Evolutionary conservation across 441 rosid species (phyloP).

Genomic region (Manihot esculenta): DNA sequence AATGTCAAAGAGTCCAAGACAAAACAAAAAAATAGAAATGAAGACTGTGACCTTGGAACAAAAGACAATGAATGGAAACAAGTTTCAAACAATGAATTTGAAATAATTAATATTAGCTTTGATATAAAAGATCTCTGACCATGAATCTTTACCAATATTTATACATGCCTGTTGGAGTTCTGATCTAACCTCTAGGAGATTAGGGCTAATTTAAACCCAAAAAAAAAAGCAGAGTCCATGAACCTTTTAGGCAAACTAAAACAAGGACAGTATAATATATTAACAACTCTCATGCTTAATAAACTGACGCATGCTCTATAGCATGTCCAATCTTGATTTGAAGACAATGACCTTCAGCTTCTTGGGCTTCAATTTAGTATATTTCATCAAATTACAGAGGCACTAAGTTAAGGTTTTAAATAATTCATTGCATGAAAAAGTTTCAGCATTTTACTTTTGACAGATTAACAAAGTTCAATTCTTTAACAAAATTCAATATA

Average conservation of each 20-base stretch:
- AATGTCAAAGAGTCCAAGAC: background rate
- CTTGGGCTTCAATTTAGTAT: background rate
- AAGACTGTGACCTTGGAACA: background rate
- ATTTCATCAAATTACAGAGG: background rate
- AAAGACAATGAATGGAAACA: background rate
- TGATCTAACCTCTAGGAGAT: too few species aligned
- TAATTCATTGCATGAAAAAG: background rate
- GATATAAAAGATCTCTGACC: background rate
- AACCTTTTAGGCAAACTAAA: background rate
- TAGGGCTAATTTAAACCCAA: too few species aligned
- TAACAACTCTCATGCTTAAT: background rate
- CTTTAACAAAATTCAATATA: background rate
- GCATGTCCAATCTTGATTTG: background rate
- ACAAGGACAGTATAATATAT: background rate
- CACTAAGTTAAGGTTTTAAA: background rate
- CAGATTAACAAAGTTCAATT: background rate
- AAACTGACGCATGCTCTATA: background rate
- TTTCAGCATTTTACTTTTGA: background rate
- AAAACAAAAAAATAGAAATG: constrained; percentile 1
- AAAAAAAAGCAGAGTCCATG: too few species aligned
- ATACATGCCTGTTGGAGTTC: background rate
- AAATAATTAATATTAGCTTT: background rate
- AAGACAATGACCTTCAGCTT: background rate
- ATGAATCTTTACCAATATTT: background rate
- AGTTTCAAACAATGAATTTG: background rate